Evolutionary conservation across 768 basidiomycete genomes (phyloP), one percentile per base, ranked within the genome.

Genomic region (Leucocoprinus sp.): DNA sequence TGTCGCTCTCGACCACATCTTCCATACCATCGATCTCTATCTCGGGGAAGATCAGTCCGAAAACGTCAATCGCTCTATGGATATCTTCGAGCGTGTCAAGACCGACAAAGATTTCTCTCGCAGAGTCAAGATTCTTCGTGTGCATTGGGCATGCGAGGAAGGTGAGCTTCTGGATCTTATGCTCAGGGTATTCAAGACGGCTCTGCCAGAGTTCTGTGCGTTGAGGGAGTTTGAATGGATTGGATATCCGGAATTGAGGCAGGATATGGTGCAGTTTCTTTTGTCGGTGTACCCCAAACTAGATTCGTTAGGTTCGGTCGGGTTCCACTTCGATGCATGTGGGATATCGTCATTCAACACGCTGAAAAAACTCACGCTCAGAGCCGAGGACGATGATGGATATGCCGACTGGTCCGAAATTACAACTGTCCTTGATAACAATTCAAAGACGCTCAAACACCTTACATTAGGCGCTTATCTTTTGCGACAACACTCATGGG

Each of bases 311-410:
- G 81, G 80, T 12, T 70, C 82, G 21, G 78, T 84, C 71, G 82
- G 82, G 1, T 84, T 79, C 77, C 82, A 84, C 60, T 84, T 84
- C 52, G 82, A 82, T 52, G 80, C 80, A 9, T 75, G 76, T 8
- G 80, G 80, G 28, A 78, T 83, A 28, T 78, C 76, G n/a, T 68
- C 70, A 1, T 82, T 84, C 63, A 64, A 60, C 7, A 68, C 73
- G 40, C 66, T 84, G 12, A 72, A 69, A 44, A 78, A 79, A 55
- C 82, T 84, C 62, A 80, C 78, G 18, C 65, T 84, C 11, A 72
- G 81, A 11, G 80, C 80, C 1, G 80, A 82, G 53, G 81, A 83
- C 58, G 79, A 82, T 60, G 79, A 82, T 50, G 81, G 82, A 8
- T 77, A 76, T 51, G 81, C 81, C 1, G 78, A 80, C 51, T 81